Conservation (phyloP, 106 monocot genomes). For the Gastrodia elata region DNA sequence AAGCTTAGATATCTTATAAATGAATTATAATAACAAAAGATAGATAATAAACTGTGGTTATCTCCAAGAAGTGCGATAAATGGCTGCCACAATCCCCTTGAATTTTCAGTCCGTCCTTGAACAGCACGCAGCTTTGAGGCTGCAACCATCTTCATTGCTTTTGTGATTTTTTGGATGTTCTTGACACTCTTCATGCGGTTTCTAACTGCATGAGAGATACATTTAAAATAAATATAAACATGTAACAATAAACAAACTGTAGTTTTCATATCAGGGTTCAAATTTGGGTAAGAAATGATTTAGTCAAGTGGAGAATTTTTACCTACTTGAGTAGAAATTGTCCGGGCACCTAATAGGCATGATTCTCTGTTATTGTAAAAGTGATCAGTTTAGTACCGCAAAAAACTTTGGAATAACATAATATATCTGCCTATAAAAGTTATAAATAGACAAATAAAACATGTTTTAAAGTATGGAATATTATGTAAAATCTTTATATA, state of each 20-base stretch:
- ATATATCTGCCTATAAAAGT: neutral
- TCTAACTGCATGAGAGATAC: constrained; percentile 46
- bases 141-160: constrained; percentile 99
- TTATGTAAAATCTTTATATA: neutral
- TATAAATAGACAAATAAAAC: neutral
- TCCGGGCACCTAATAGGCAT: constrained; percentile 47
- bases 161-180: constrained; percentile 98
- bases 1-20: neutral
- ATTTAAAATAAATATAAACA: neutral
- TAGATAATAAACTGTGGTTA: constrained; percentile 39
- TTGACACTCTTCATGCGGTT: constrained; percentile 94
- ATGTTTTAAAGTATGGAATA: neutral
- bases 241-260: neutral
- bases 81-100: constrained; percentile 85
- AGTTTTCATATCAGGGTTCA: neutral
- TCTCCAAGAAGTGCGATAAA: constrained; percentile 94
- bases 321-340: constrained; percentile 94
- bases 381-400: neutral
- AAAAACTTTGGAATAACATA: neutral
- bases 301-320: constrained; percentile 3
- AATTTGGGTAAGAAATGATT: neutral
- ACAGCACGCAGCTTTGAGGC: constrained; percentile 82
- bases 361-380: constrained; percentile 39
- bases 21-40: neutral
- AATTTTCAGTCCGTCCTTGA: constrained; percentile 80